Evolutionary conservation across 2,329 filamentous ascomycete genomes (phyloP), one percentile per base, ranked within the genome.

Genomic region (Aspergillus hiratsukae): DNA sequence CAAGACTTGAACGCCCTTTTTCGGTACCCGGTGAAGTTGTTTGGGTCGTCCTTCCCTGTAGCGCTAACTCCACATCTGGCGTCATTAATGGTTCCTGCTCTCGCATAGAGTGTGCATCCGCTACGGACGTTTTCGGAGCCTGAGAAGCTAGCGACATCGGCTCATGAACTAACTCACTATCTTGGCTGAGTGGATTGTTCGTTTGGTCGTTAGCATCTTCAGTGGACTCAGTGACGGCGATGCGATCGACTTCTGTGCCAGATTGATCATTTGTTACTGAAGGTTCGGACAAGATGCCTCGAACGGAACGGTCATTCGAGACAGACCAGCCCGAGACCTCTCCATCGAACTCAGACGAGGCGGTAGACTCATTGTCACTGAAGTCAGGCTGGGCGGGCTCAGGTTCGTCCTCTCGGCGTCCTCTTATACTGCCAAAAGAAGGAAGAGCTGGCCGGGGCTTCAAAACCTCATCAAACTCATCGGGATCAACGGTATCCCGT

Each of bases 371-470:
- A 51, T 68, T 67, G 46, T 72, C 64, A 54, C 69, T 71, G 10
- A 64, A 57, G 27, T 67, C 57, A 17, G 64, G 64, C 11, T 59
- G 60, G 28, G 53, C 45, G 3, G 63, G 51, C 7, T 60, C 59
- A 17, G 58, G 54, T 1, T 57, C 55, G 17, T 60, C 61, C 52
- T 75, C 68, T 41, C 76, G 76, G 49, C 70, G 72, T n/a, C 75
- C 78, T 29, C 82, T 77, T 51, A 87, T 78, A 65, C 84, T 86
- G n/a, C 84, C 84, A 69, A 87, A 87, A 0, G 80, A 83, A 7
- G 84, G 84, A 27, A 87, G 73, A 11, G 78, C 79, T 4, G 83
- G 82, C 21, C 82, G 77, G 29, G 84, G 84, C 65, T 81, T 81
- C 72, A 85, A 80, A 31, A 81, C 73, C 49, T 81, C 79, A 53